These are phyloP conservation scores for Fusarium caatingaense DNA, from an alignment of 2,329 filamentous ascomycete genomes.

Conservation along the genomic window DNA sequence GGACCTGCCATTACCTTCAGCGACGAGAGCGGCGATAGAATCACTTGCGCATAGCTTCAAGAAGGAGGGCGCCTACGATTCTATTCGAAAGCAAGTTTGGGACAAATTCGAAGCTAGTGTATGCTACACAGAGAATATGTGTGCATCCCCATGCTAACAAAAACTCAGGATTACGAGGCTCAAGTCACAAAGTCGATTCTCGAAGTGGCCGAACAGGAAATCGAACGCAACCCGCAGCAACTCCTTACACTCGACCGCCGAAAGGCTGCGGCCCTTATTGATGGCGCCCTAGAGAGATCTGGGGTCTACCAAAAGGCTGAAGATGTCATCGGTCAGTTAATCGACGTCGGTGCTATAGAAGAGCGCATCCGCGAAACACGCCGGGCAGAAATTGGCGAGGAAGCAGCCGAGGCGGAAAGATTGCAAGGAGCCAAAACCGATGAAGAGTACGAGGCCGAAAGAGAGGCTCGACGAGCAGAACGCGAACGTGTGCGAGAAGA, in stretches of 20 bases:
- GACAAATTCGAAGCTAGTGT: slow-evolving; percentile 78
- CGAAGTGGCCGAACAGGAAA: slow-evolving; percentile 76
- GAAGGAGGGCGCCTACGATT: slow-evolving; percentile 86
- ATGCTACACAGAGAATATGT: slow-evolving; percentile 34
- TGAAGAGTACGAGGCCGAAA: slow-evolving; percentile 77
- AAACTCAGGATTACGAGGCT: slow-evolving; percentile 72
- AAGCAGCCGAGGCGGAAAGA: slow-evolving; percentile 74
- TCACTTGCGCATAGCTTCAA: slow-evolving; percentile 83
- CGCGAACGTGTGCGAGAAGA: slow-evolving; percentile 72
- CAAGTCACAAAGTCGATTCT: slow-evolving; percentile 75
- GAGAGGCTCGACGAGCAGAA: slow-evolving; percentile 67
- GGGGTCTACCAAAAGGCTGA: slow-evolving; percentile 80
- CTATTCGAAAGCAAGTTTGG: slow-evolving; percentile 80
- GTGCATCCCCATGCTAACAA: slow-evolving; percentile 38
- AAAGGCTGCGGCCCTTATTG: slow-evolving; percentile 79
- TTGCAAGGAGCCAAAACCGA: slow-evolving; percentile 77
- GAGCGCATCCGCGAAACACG: slow-evolving; percentile 76
- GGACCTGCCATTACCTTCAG: slow-evolving; percentile 78
- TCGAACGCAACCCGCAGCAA: slow-evolving; percentile 77
- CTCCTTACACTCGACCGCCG: slow-evolving; percentile 78
- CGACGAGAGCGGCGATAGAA: slow-evolving; percentile 80
- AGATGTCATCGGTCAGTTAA: slow-evolving; percentile 73
- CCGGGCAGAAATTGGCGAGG: slow-evolving; percentile 74
- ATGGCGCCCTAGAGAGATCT: slow-evolving; percentile 80
- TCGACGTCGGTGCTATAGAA: slow-evolving; percentile 76